phyloP scores from a whole-genome alignment of 1,284 basidiomycete genomes.

The Lentinus polychrous region DNA sequence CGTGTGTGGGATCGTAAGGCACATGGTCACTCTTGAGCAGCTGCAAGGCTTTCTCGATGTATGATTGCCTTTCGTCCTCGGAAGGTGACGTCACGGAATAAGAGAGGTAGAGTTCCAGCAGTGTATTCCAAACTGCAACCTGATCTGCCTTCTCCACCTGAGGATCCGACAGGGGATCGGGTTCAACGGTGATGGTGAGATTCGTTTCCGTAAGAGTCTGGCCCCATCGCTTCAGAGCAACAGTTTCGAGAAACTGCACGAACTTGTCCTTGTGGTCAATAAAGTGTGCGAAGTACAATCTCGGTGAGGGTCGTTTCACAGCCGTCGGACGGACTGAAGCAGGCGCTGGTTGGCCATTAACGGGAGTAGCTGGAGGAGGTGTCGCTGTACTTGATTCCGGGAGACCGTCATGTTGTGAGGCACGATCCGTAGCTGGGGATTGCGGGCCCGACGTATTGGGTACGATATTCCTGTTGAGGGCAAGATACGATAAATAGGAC shows the following conservation, averaged over 20 bases:
- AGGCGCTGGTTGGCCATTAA: slow-evolving; percentile 24
- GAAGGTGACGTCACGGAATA: slow-evolving; percentile 26
- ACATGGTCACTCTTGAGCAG: slow-evolving; percentile 57
- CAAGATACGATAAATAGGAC: slow-evolving; percentile 75
- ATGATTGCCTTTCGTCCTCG: slow-evolving; percentile 18
- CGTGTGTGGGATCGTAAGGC: slow-evolving; percentile 88
- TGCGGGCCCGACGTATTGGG: slow-evolving; percentile 31
- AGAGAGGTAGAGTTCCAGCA: slow-evolving; percentile 89
- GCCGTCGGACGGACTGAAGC: slow-evolving; percentile 20
- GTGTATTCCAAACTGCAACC: slow-evolving; percentile 90
- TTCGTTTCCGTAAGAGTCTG: slow-evolving; percentile 50
- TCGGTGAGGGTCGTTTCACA: slow-evolving; percentile 69
- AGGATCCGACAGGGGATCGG: slow-evolving; percentile 34
- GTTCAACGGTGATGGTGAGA: slow-evolving; percentile 12
- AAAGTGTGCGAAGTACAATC: slow-evolving; percentile 91
- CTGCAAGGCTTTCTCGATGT: slow-evolving; percentile 60
- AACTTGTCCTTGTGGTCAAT: slow-evolving; percentile 86
- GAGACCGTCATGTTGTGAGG: slow-evolving; percentile 31
- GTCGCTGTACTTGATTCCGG: slow-evolving; percentile 25
- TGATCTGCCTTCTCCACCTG: slow-evolving; percentile 66
- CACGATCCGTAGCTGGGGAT: slow-evolving; percentile 40
- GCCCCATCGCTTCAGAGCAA: slow-evolving; percentile 77
- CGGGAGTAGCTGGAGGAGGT: slow-evolving; percentile 24
- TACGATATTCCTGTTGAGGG: slow-evolving; percentile 49
- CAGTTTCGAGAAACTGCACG: slow-evolving; percentile 83